Conservation (phyloP, 495 filamentous ascomycete species). For the Umbilicaria muhlenbergii region DNA sequence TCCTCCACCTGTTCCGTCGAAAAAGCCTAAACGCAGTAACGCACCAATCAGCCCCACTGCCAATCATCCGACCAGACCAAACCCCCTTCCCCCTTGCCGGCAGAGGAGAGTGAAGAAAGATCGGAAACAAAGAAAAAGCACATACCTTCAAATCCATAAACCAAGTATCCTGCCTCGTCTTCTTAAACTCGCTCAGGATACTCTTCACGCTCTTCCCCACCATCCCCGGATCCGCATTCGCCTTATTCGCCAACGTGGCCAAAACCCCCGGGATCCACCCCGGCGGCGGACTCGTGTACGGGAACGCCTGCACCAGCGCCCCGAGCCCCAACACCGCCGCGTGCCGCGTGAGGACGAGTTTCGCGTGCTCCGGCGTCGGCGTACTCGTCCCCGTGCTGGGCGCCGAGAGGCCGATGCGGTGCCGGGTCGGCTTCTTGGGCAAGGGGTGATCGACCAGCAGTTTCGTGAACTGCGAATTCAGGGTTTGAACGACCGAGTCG, state of each 20-base stretch:
- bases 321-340: slow-evolving; percentile 88
- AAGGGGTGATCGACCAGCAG: slow-evolving; percentile 66
- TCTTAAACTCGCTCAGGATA: slow-evolving; percentile 95
- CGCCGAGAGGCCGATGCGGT: slow-evolving; percentile 21
- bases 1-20: slow-evolving; percentile 85
- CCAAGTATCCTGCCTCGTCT: slow-evolving; percentile 99
- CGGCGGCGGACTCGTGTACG: slow-evolving; percentile 84
- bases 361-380: slow-evolving; percentile 72
- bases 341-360: slow-evolving; percentile 66
- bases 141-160: slow-evolving; percentile 89
- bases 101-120: not conserved
- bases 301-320: slow-evolving; percentile 88
- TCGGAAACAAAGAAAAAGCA: not conserved
- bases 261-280: slow-evolving; percentile 88
- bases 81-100: too few relatives aligned
- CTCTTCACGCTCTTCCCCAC: slow-evolving; percentile 97
- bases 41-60: not conserved
- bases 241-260: slow-evolving; percentile 67
- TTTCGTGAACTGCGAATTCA: slow-evolving; percentile 68
- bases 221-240: slow-evolving; percentile 76
- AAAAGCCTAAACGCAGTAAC: slow-evolving; percentile 49
- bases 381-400: slow-evolving; percentile 46
- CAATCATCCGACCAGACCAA: not conserved
- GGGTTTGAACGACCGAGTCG: slow-evolving; percentile 50
- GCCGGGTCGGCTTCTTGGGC: slow-evolving; percentile 48